These are phyloP conservation scores for Boletus eberwhitei DNA, from an alignment of 768 basidiomycete species.

Conservation along the genomic window DNA sequence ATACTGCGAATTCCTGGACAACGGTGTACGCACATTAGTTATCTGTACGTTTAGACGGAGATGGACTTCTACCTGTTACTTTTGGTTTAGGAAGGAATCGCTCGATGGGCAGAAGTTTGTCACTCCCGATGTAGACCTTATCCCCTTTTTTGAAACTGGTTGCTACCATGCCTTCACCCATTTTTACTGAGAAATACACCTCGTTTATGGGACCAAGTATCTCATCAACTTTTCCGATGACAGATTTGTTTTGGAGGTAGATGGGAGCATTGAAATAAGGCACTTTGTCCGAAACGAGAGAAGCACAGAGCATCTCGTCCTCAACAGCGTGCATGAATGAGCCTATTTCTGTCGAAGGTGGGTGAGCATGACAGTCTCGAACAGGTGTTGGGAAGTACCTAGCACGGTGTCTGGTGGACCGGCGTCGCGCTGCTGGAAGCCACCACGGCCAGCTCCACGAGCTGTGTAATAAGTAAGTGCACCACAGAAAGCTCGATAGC, in stretches of 20 bases:
- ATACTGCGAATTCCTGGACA: conserved; percentile 29
- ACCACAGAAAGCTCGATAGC: neutral
- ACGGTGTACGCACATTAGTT: neutral
- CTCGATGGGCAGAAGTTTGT: conserved; percentile 95
- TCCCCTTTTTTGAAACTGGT: conserved; percentile 96
- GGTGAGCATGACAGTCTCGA: conserved; percentile 2
- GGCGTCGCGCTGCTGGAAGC: conserved; percentile 64
- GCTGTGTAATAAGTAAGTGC: conserved; percentile 29
- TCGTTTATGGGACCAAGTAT: conserved; percentile 99
- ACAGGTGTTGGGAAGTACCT: conserved; percentile 38
- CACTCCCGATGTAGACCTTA: conserved; percentile 96
- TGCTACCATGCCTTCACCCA: conserved; percentile 94
- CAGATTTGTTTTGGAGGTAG: conserved; percentile 93
- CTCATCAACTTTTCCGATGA: conserved; percentile 97
- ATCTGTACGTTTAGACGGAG: conserved; percentile 3
- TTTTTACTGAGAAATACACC: conserved; percentile 97
- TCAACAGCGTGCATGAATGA: conserved; percentile 93
- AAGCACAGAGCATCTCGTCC: conserved; percentile 95
- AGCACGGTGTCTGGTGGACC: conserved; percentile 81
- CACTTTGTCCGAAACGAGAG: conserved; percentile 82
- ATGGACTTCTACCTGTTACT: conserved; percentile 56
- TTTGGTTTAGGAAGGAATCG: conserved; percentile 97
- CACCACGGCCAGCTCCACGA: conserved; percentile 66
- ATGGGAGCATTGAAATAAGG: conserved; percentile 99
- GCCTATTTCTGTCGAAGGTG: conserved; percentile 71